A percentile compares a stretch with the other conserved stretches of the same genome.
These are phyloP conservation scores for Colletotrichum brevisporum DNA, from an alignment of 2,329 filamentous ascomycete genomes.

Conservation along the genomic window DNA sequence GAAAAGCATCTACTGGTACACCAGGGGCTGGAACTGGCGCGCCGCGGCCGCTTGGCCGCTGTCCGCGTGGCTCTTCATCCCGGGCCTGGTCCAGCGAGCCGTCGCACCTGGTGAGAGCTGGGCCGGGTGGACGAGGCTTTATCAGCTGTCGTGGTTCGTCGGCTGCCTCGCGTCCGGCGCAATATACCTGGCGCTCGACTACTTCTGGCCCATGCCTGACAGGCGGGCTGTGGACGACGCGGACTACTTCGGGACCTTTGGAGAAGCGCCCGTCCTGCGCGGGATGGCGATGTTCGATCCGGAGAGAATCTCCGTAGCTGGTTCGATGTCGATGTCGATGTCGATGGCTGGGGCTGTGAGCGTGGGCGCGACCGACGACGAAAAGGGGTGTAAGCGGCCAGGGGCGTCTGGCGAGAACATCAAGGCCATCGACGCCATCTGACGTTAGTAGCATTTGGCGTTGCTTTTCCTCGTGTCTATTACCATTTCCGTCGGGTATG, in stretches of 20 bases:
- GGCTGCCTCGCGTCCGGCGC: slow-evolving; percentile 41
- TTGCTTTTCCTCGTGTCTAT: slow-evolving; percentile 4
- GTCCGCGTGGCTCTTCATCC: slow-evolving; percentile 40
- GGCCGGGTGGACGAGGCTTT: slow-evolving; percentile 44
- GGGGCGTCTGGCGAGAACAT: slow-evolving; percentile 1
- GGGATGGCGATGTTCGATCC: slow-evolving; percentile 22
- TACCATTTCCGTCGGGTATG: slow-evolving; percentile 21
- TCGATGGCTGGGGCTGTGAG: background rate
- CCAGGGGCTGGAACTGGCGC: slow-evolving; percentile 40
- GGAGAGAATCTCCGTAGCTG: background rate
- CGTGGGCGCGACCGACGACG: background rate
- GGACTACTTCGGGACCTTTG: slow-evolving; percentile 44
- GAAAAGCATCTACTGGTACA: slow-evolving; percentile 42
- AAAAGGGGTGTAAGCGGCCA: background rate
- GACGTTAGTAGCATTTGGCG: background rate
- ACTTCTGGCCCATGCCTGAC: slow-evolving; percentile 42
- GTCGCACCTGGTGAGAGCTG: slow-evolving; percentile 35
- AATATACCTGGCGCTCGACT: slow-evolving; percentile 42
- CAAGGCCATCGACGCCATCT: slow-evolving; percentile 4
- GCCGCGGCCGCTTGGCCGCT: slow-evolving; percentile 32
- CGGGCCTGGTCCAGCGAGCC: slow-evolving; percentile 42
- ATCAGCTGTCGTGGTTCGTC: slow-evolving; percentile 44
- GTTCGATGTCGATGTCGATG: slow-evolving; percentile 1
- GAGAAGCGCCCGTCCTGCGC: slow-evolving; percentile 17
- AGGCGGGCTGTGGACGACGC: slow-evolving; percentile 40